Evolutionary conservation across 805 yeast genomes (phyloP), one percentile per base, ranked within the genome.

Genomic region (Ogataea methylovora): DNA sequence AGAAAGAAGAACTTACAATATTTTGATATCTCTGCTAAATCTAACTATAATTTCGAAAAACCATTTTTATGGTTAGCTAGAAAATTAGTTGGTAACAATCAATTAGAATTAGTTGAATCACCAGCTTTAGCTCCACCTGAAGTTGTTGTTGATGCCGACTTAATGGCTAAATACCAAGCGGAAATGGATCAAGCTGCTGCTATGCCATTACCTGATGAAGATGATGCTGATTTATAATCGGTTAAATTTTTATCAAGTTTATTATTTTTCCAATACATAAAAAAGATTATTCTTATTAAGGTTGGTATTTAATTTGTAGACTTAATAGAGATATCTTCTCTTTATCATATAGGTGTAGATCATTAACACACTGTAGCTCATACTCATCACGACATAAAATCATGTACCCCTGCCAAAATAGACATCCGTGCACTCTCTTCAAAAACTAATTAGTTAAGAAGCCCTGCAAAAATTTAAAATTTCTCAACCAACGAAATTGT

Each of bases 41-140:
- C 98, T 48, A 92, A 92, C 77, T 92, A 92, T 76, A 94, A 92
- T 78, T 92, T 92, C 58, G 99, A 92, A 75, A 92, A 94, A 76
- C 99, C 99, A 48, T 92, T 92, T 84, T 79, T 92, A 68, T 92
- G 99, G 99, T 84, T 92, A 59, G 98, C 99, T 36, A 85, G 98
- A 79, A 92, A 92, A 73, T 79, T 92, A 57, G 95, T 86, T 50
- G 99, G 97, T 69, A 86, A 90, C 79, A 90, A 96, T 45, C 87
- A 84, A 67, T 79, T 92, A 59, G 98, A 92, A 73, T 92, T 92
- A 59, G 99, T 94, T 55, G 97, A 94, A 54, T 84, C 97, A 44
- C 98, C 98, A 52, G 99, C 98, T 49, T 79, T 92, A 68, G 97
- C 96, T 60, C 98, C 99, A 56, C 97, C 99, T 60, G 98, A 92